Evolutionary conservation across 108 stramenopile species (phyloP), one percentile per base, ranked within the genome.

Genomic region (Nannochloropsis gaditana): DNA sequence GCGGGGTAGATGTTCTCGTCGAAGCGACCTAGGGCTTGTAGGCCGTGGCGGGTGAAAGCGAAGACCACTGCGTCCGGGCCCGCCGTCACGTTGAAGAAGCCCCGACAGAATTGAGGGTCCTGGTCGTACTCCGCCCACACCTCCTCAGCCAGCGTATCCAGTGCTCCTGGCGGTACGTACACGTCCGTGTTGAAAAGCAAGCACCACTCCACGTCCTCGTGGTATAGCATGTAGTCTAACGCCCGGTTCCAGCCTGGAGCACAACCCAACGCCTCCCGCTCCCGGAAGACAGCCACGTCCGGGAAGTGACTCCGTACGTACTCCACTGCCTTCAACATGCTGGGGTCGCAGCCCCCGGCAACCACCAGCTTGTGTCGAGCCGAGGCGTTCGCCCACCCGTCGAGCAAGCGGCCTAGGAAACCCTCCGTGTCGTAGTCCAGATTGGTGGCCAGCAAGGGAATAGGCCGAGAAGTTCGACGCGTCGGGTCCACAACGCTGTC

Each of bases 401-500:
- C 59, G 59, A 73, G 59, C 59, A 73, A n/a, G 59, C 59, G 59
- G 2, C 19, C 59, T 15, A 73, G 59, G 59, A 73, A 73, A 15
- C 59, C 59, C 59, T 73, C 59, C 19, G 59, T 73, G 59, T 73
- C 59, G 59, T 73, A 73, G 59, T 73, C 59, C 4, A 73, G 59
- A n/a, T 73, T 73, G 59, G 59, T 73, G 59, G 59, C 59, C n/a
- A 73, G 59, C 59, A 73, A 73, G 59, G 59, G 59, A n/a, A 73
- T 73, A 8, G 59, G 59, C n/a, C 59, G 59, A n/a, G 59, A 2
- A n/a, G 19, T 73, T 8, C 19, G 59, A 73, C 19, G n/a, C 8
- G n/a, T n/a, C 31, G 31, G 31, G 31, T 1, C 31, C 31, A 1
- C 31, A 0, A 31, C 31, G 31, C 31, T 31, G 31, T 31, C 31